A percentile compares a stretch with the other conserved stretches of the same genome.
Evolutionary conservation across 1,139 yeast genomes (phyloP).

Genomic region (Kluyveromyces sp.): DNA sequence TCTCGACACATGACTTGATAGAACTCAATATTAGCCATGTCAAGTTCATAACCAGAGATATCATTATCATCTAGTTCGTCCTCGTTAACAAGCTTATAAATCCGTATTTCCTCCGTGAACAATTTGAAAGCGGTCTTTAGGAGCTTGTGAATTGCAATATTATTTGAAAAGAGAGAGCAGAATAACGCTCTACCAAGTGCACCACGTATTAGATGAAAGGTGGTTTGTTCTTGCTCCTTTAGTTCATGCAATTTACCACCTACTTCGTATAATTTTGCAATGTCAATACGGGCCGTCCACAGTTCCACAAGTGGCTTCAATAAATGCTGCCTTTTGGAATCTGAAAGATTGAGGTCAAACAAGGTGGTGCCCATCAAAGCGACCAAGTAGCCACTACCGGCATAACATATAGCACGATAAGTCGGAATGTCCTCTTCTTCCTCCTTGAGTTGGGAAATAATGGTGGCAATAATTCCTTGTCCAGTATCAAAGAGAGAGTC

Average conservation of each 20-base stretch:
- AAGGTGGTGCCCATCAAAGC: slow-evolving; percentile 27
- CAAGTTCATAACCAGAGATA: slow-evolving; percentile 8
- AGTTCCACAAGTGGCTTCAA: slow-evolving; percentile 22
- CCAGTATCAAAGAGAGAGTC: slow-evolving; percentile 2
- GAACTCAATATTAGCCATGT: slow-evolving; percentile 39
- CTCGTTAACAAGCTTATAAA: slow-evolving; percentile 15
- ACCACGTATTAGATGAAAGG: slow-evolving; percentile 22
- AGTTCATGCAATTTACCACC: slow-evolving; percentile 12
- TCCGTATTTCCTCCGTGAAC: slow-evolving; percentile 38
- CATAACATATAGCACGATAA: slow-evolving; percentile 21
- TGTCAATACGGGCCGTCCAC: slow-evolving; percentile 19
- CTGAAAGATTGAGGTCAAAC: slow-evolving; percentile 23
- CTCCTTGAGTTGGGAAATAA: slow-evolving; percentile 2
- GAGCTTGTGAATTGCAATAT: slow-evolving; percentile 47
- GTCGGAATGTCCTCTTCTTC: slow-evolving; percentile 19
- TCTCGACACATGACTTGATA: slow-evolving; percentile 49
- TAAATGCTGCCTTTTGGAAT: slow-evolving; percentile 22
- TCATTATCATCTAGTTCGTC: slow-evolving; percentile 10
- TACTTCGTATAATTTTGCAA: slow-evolving; percentile 16
- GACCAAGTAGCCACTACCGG: slow-evolving; percentile 38
- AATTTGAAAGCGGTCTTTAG: slow-evolving; percentile 45
- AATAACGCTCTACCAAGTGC: slow-evolving; percentile 27
- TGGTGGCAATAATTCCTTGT: not conserved
- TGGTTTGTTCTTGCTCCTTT: slow-evolving; percentile 15
- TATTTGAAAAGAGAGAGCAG: slow-evolving; percentile 38